Base-by-base conservation (phyloP, 495 filamentous ascomycete genomes). In the Sporormia fimetaria region DNA sequence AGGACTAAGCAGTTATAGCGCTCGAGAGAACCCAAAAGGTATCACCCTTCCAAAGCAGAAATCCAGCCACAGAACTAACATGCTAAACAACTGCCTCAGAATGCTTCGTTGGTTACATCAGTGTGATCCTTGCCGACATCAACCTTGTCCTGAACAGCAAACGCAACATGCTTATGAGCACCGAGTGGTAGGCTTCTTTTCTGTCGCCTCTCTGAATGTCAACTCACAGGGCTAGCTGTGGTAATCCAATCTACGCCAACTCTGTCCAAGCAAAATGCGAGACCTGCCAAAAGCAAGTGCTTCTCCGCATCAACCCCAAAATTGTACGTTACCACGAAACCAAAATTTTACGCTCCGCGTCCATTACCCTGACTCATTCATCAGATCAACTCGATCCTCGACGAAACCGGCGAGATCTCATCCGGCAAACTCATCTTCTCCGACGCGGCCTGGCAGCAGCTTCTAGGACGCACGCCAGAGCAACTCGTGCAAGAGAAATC, bases 91-190 rank as follows among this genome's bases (percentile, higher is more conserved):
- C 23, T 16, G 14, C 18, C 14, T 24, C 31, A 15, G 58, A 64
- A 8, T 55, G 55, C 17, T 76, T 78, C 56, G 70, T 65, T 7
- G 77, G 74, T 18, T 78, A 71, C 44, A 57, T 81, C 37, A 76
- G 66, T 49, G 59, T 79, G 3, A 49, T 74, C 4, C 64, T 80
- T 20, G 56, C 69, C 10, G 71, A 73, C 25, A 60, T 75, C 49
- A 67, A 67, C 28, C 57, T 80, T 21, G 54, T 65, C 26, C 53
- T 61, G 11, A 52, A 63, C 34, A 61, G 62, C 44, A 60, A 64
- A 11, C 64, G 68, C 12, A 55, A 56, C 20, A 70, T 63, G 56
- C 64, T 75, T 8, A 67, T 76, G 54, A 70, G 67, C 41, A 62
- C 57, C 7, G 70, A 77, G 58, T 80, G 76, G 73, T 73, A 55